These are phyloP conservation scores for Myochromella boudieri DNA, from an alignment of 768 basidiomycete species.

Conservation along the genomic window DNA sequence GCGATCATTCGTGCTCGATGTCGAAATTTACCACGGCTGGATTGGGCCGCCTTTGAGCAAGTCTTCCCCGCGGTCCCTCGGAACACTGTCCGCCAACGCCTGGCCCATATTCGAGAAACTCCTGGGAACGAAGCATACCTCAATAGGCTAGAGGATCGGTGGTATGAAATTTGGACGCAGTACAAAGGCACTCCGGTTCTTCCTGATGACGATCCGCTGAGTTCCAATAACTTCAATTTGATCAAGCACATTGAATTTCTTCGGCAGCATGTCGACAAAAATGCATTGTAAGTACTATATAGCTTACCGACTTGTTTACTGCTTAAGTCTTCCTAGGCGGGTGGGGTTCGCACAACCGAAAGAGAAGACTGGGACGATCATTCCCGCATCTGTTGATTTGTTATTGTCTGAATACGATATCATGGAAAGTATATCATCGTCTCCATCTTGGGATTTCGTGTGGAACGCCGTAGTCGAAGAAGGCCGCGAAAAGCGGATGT, in stretches of 20 bases:
- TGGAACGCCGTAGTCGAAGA: constrained; percentile 75
- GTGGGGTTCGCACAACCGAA: constrained; percentile 57
- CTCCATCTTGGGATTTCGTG: constrained; percentile 69
- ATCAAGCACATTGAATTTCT: constrained; percentile 80
- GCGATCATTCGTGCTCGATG: constrained; percentile 82
- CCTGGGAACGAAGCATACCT: constrained; percentile 75
- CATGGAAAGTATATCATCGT: constrained; percentile 37
- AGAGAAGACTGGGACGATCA: constrained; percentile 28
- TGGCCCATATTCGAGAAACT: constrained; percentile 57
- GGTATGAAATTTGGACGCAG: constrained; percentile 76
- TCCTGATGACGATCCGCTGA: constrained; percentile 68
- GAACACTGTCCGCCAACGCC: constrained; percentile 69
- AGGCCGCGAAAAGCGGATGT: constrained; percentile 67
- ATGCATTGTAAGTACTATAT: constrained; percentile 66
- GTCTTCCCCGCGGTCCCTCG: constrained; percentile 77
- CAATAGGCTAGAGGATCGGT: constrained; percentile 76
- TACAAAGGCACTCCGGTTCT: constrained; percentile 66
- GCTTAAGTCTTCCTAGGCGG: constrained; percentile 42
- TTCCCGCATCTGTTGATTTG: constrained; percentile 45
- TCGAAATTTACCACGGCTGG: constrained; percentile 55
- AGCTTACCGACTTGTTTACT: background rate
- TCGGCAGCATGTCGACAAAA: constrained; percentile 81
- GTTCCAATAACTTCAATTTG: constrained; percentile 76
- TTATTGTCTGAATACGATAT: constrained; percentile 51
- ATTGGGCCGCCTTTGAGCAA: constrained; percentile 73